These are phyloP conservation scores for Fusarium concolor DNA, from an alignment of 2,329 filamentous ascomycete species.

Conservation along the genomic window DNA sequence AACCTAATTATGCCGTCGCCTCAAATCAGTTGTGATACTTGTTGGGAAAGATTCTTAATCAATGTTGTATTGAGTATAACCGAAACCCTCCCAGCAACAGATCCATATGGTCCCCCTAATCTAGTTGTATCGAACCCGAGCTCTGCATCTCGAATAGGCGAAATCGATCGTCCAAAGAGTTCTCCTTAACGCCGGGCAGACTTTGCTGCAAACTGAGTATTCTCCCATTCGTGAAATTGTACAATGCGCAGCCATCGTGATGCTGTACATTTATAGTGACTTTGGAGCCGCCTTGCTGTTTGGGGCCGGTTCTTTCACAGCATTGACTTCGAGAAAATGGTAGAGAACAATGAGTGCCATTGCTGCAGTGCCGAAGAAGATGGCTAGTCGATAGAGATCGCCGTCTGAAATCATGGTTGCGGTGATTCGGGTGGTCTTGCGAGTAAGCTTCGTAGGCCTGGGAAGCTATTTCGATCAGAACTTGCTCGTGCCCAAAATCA, in stretches of 20 bases:
- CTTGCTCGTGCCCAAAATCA: neutral
- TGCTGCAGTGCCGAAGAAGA: constrained; percentile 89
- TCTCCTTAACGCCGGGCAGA: constrained; percentile 38
- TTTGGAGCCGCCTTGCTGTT: constrained; percentile 27
- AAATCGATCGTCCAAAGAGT: constrained; percentile 21
- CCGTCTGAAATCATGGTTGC: constrained; percentile 91
- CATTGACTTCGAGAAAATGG: constrained; percentile 96
- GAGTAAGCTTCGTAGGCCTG: constrained; percentile 12
- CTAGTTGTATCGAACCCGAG: constrained; percentile 9
- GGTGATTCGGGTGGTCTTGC: constrained; percentile 9
- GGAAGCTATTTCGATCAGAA: constrained; percentile 29
- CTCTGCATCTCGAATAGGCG: constrained; percentile 8
- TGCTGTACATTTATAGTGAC: constrained; percentile 29
- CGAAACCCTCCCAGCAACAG: constrained; percentile 1
- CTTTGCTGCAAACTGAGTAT: constrained; percentile 25
- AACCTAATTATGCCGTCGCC: neutral
- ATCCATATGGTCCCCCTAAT: constrained; percentile 3
- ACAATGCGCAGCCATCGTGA: constrained; percentile 16
- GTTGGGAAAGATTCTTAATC: neutral
- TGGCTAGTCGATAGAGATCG: constrained; percentile 89
- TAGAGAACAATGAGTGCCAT: constrained; percentile 96
- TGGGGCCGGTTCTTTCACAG: constrained; percentile 49
- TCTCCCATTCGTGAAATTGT: constrained; percentile 21
- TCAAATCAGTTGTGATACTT: neutral
- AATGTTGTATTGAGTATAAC: constrained; percentile 8